Conservation (phyloP, 2,329 filamentous ascomycete genomes). For the Aspergillus sp. region DNA sequence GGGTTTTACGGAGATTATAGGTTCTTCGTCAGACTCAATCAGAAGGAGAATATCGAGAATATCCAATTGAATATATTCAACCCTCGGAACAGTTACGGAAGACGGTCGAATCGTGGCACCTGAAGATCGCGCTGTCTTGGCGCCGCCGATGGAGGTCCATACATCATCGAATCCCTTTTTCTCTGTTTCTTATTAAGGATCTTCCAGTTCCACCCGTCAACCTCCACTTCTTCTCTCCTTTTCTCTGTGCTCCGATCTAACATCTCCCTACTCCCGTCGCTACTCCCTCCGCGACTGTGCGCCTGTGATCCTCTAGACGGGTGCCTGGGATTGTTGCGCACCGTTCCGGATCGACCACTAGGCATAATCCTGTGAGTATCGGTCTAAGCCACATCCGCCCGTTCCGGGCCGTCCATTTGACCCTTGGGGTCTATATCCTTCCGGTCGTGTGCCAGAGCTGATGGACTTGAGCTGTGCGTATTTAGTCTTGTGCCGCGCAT, state of each 20-base stretch:
- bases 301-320: neutral
- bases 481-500: too few relatives aligned
- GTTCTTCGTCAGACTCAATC: too few relatives aligned
- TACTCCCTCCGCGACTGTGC: too few relatives aligned
- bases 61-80: too few relatives aligned
- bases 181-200: neutral
- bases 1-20: too few relatives aligned
- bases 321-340: neutral
- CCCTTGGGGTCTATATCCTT: neutral
- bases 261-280: neutral
- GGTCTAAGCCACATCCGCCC: slow-evolving; percentile 16
- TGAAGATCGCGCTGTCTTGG: too few relatives aligned
- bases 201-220: neutral
- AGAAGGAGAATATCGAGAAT: too few relatives aligned
- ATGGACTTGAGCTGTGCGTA: neutral
- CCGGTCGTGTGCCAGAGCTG: neutral
- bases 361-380: slow-evolving; percentile 5
- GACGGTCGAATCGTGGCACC: too few relatives aligned
- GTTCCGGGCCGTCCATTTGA: slow-evolving; percentile 6
- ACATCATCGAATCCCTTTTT: too few relatives aligned
- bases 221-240: slow-evolving; percentile 4
- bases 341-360: neutral
- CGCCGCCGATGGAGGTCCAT: too few relatives aligned
- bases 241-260: neutral
- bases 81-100: too few relatives aligned